Percentiles rank a stretch among this genome's conserved stretches.
phyloP scores from a whole-genome alignment of 148 eudicot genomes.

The Beta vulgaris region DNA sequence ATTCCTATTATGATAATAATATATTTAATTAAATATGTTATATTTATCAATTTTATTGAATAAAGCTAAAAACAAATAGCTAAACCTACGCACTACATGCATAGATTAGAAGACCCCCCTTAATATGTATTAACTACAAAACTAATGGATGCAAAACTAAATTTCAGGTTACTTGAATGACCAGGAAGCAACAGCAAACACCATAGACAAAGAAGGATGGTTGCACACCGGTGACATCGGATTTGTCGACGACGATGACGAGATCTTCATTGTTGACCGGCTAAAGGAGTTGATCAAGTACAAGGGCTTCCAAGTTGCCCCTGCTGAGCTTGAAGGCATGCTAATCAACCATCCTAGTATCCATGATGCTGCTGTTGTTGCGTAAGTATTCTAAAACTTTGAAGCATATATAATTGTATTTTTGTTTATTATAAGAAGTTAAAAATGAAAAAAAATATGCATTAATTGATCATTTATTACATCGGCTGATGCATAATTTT shows the following conservation, averaged over 20 bases:
- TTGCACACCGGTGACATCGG: slow-evolving; percentile 91
- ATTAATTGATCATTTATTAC: no score
- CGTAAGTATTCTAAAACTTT: slow-evolving; percentile 57
- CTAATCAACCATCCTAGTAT: slow-evolving; percentile 63
- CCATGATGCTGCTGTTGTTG: slow-evolving; percentile 85
- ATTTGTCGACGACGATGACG: slow-evolving; percentile 68
- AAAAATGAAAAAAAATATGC: no score
- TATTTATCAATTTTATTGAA: no score
- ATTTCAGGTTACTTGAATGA: slow-evolving; percentile 67
- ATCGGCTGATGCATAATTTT: no score
- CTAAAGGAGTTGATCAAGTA: slow-evolving; percentile 85
- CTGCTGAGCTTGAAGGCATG: slow-evolving; percentile 89
- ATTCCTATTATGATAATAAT: no score
- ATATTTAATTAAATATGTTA: no score
- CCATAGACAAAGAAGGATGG: slow-evolving; percentile 84
- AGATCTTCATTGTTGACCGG: slow-evolving; percentile 79
- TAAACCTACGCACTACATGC: no score
- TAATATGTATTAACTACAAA: neutral
- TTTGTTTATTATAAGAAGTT: neutral
- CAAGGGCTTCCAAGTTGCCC: slow-evolving; percentile 93
- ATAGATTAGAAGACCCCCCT: no score
- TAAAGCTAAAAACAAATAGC: no score
- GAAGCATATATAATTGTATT: no score
- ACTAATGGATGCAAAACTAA: neutral
- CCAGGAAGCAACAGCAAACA: slow-evolving; percentile 55